phyloP scores from a whole-genome alignment of 2,329 filamentous ascomycete species.

The Colletotrichum brevisporum region DNA sequence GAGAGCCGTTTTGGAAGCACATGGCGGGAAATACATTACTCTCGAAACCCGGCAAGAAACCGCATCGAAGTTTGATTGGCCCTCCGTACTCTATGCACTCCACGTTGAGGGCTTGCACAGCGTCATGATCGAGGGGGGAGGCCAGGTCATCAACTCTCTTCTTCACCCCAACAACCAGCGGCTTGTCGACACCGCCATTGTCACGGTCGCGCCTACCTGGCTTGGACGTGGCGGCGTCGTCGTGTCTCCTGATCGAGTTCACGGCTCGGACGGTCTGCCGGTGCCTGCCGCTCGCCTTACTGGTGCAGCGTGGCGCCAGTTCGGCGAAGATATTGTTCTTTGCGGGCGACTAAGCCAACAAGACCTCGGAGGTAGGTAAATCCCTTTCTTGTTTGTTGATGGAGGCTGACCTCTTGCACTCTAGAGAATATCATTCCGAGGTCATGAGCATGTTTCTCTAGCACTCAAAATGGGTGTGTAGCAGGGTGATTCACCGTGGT shows the following conservation, averaged over 20 bases:
- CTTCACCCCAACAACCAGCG: slow-evolving; percentile 72
- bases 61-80: slow-evolving; percentile 72
- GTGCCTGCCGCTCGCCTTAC: slow-evolving; percentile 75
- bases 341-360: slow-evolving; percentile 71
- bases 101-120: slow-evolving; percentile 74
- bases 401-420: slow-evolving; percentile 18
- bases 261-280: slow-evolving; percentile 63
- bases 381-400: background rate
- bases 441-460: background rate
- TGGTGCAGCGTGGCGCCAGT: slow-evolving; percentile 79
- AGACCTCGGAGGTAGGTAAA: slow-evolving; percentile 23
- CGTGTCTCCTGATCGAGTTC: slow-evolving; percentile 77
- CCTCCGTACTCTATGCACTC: slow-evolving; percentile 72
- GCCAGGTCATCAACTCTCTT: slow-evolving; percentile 83
- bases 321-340: slow-evolving; percentile 87
- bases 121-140: slow-evolving; percentile 94
- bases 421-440: background rate
- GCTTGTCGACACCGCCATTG: slow-evolving; percentile 83
- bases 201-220: slow-evolving; percentile 92
- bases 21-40: slow-evolving; percentile 67
- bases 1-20: slow-evolving; percentile 57
- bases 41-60: slow-evolving; percentile 47
- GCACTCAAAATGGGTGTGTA: background rate
- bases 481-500: slow-evolving; percentile 16
- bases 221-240: slow-evolving; percentile 87